These are phyloP conservation scores for Globisporangium nunn DNA, from an alignment of 352 stramenopile genomes.

Conservation along the genomic window DNA sequence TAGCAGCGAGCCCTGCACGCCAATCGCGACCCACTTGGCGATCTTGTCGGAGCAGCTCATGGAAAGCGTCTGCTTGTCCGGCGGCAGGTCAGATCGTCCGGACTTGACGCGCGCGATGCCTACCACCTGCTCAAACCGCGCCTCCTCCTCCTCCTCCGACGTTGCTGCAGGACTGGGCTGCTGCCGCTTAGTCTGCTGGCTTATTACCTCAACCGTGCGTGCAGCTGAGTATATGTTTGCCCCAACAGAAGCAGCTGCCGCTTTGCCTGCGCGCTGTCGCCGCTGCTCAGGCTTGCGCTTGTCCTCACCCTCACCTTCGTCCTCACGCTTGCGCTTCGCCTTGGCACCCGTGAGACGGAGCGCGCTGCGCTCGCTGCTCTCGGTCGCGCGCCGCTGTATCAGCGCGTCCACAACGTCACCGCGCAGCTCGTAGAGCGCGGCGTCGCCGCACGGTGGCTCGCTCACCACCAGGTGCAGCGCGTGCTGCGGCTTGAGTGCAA, in stretches of 20 bases:
- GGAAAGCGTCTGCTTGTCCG: slow-evolving; percentile 78
- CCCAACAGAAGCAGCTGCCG: too few relatives aligned
- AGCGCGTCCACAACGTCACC: slow-evolving; percentile 61
- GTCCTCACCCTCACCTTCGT: neutral
- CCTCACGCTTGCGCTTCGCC: slow-evolving; percentile 23
- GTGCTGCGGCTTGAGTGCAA: slow-evolving; percentile 46
- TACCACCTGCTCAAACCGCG: slow-evolving; percentile 59
- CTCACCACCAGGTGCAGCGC: slow-evolving; percentile 89
- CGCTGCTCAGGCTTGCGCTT: too few relatives aligned
- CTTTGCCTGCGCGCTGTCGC: too few relatives aligned
- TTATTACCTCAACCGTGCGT: slow-evolving; percentile 1
- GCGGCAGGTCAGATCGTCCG: slow-evolving; percentile 86
- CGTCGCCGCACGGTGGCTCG: slow-evolving; percentile 91
- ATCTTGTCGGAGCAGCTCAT: slow-evolving; percentile 95
- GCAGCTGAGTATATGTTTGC: neutral
- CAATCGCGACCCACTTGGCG: slow-evolving; percentile 75
- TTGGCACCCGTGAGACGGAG: slow-evolving; percentile 67
- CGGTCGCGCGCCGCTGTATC: slow-evolving; percentile 26
- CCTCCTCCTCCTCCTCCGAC: slow-evolving; percentile 15
- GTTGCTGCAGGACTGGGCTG: neutral
- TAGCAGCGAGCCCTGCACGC: slow-evolving; percentile 76
- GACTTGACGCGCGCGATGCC: slow-evolving; percentile 87
- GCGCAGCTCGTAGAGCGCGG: slow-evolving; percentile 88
- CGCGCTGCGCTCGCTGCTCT: slow-evolving; percentile 26
- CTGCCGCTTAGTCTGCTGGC: neutral